phyloP scores from a whole-genome alignment of 805 yeast species.

The Suhomyces vadensis region DNA sequence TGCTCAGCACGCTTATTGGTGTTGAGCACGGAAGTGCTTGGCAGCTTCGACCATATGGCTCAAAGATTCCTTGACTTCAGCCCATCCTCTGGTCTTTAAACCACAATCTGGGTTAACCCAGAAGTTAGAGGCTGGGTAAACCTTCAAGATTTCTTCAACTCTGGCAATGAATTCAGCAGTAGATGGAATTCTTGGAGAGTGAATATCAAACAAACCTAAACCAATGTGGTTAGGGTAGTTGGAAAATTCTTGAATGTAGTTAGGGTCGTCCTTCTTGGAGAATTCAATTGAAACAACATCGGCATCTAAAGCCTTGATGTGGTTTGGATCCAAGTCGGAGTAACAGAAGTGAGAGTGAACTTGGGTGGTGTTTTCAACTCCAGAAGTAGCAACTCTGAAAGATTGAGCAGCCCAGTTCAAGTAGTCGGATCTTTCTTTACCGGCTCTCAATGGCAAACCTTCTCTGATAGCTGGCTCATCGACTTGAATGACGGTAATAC shows the following conservation, averaged over 20 bases:
- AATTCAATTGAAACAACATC: conserved; percentile 99
- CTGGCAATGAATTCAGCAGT: conserved; percentile 93
- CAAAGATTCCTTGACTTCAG: conserved; percentile 91
- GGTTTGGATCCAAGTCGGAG: conserved; percentile 99
- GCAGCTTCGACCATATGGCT: conserved; percentile 99
- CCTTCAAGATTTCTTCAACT: conserved; percentile 91
- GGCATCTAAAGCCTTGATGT: conserved; percentile 98
- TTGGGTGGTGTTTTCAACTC: conserved; percentile 93
- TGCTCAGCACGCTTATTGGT: conserved; percentile 22
- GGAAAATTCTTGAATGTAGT: conserved; percentile 96
- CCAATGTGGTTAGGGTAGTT: conserved; percentile 99
- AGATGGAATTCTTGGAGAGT: conserved; percentile 99
- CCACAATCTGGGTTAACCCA: conserved; percentile 99
- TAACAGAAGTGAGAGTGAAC: conserved; percentile 99
- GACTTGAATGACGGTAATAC: conserved; percentile 96
- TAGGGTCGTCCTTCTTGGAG: conserved; percentile 99
- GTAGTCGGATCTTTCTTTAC: conserved; percentile 94
- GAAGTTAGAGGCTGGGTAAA: conserved; percentile 96
- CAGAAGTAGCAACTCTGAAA: conserved; percentile 99
- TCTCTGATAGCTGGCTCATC: conserved; percentile 99
- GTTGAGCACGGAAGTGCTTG: conserved; percentile 70
- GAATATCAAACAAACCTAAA: conserved; percentile 98
- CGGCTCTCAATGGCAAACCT: conserved; percentile 99
- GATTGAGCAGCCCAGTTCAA: conserved; percentile 99
- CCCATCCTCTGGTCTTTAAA: conserved; percentile 99